Conservation (phyloP, 2,329 filamentous ascomycete genomes). For the Penicillium frequentans region DNA sequence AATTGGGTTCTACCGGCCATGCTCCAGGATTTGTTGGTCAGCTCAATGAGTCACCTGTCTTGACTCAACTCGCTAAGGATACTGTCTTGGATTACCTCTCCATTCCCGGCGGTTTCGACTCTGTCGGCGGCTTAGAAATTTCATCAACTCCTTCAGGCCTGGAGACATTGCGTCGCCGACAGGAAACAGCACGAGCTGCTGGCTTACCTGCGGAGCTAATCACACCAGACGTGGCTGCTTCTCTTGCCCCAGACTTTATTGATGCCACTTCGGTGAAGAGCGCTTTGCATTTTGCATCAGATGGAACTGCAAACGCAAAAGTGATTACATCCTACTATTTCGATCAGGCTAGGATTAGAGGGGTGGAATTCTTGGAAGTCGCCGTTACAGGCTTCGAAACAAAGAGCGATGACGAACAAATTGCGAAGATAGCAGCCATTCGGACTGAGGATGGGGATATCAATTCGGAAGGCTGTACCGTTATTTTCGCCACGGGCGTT, state of each 20-base stretch:
- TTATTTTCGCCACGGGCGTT: not conserved
- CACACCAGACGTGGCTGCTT: not conserved
- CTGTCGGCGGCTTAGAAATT: not conserved
- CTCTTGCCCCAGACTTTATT: slow-evolving; percentile 28
- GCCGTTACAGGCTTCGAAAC: slow-evolving; percentile 23
- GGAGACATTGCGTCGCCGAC: not conserved
- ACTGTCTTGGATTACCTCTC: slow-evolving; percentile 29
- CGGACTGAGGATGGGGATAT: not conserved
- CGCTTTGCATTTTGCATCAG: slow-evolving; percentile 25
- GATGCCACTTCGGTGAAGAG: slow-evolving; percentile 17
- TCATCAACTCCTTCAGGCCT: not conserved
- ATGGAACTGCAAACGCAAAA: slow-evolving; percentile 28
- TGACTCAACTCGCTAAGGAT: slow-evolving; percentile 33
- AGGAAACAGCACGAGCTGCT: not conserved
- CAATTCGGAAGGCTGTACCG: not conserved
- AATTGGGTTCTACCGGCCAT: slow-evolving; percentile 33
- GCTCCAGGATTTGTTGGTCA: slow-evolving; percentile 39
- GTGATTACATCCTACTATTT: slow-evolving; percentile 27
- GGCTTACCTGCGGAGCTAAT: not conserved
- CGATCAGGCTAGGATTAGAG: slow-evolving; percentile 18
- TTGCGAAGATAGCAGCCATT: not conserved
- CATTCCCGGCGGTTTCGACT: not conserved
- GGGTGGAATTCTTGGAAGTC: slow-evolving; percentile 24
- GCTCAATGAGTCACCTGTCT: slow-evolving; percentile 31
- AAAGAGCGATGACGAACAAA: not conserved